Evolutionary conservation across 192 early-diverging fungal species (phyloP).

Genomic region (Jimgerdemannia lactiflua): DNA sequence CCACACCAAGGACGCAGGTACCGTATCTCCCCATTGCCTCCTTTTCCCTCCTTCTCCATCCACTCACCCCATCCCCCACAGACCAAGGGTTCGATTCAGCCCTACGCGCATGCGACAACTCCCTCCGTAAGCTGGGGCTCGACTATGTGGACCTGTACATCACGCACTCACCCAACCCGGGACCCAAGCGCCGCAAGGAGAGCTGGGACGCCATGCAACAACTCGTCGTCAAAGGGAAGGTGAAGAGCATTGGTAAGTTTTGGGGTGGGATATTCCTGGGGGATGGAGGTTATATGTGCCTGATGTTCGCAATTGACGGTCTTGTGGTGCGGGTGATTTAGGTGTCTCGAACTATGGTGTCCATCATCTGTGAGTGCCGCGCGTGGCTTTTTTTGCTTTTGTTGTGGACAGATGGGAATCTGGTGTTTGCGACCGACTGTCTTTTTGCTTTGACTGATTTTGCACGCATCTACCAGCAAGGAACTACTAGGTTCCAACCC

Average conservation of each 20-base stretch:
- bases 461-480: conserved; percentile 5
- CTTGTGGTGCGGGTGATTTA: background rate
- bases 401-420: background rate
- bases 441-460: background rate
- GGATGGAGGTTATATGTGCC: background rate
- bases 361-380: conserved; percentile 30
- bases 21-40: background rate
- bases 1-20: background rate
- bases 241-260: conserved; percentile 44
- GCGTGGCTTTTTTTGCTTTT: no score
- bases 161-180: conserved; percentile 54
- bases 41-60: background rate
- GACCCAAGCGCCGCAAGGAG: conserved; percentile 37
- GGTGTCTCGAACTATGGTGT: conserved; percentile 56
- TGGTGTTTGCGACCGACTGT: background rate
- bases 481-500: conserved; percentile 39
- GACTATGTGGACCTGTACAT: conserved; percentile 63
- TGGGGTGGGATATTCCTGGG: background rate
- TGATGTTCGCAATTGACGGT: background rate
- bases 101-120: conserved; percentile 46
- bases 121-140: conserved; percentile 46
- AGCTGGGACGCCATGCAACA: conserved; percentile 52
- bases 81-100: conserved; percentile 50
- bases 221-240: conserved; percentile 42
- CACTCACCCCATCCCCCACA: background rate